A percentile compares a stretch with the other conserved stretches of the same genome.
phyloP scores from a whole-genome alignment of 108 stramenopile genomes.

The Stephanodiscus minutulus region DNA sequence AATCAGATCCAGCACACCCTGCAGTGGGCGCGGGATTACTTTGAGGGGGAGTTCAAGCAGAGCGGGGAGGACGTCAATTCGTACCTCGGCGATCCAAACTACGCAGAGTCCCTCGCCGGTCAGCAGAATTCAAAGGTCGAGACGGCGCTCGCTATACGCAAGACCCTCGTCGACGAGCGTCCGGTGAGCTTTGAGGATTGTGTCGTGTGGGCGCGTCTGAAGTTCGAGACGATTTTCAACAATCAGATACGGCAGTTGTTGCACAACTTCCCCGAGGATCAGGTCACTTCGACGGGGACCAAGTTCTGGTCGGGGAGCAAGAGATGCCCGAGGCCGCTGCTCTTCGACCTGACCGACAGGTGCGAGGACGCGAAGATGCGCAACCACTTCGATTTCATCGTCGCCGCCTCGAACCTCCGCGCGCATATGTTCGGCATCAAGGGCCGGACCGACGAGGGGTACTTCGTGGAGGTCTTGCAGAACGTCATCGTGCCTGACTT shows the following conservation, averaged over 20 bases:
- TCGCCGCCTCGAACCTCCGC: constrained; percentile 93
- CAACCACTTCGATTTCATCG: constrained; percentile 93
- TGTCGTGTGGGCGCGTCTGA: constrained; percentile 91
- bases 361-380: constrained; percentile 90
- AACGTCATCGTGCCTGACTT: constrained; percentile 96
- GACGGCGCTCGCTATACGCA: constrained; percentile 77
- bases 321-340: constrained; percentile 90
- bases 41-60: constrained; percentile 98
- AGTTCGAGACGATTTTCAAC: constrained; percentile 94
- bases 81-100: constrained; percentile 83
- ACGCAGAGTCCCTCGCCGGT: constrained; percentile 70
- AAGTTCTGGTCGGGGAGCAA: constrained; percentile 97
- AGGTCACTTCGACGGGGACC: constrained; percentile 87
- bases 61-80: constrained; percentile 93
- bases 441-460: constrained; percentile 82
- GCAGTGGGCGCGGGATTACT: constrained; percentile 99
- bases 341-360: constrained; percentile 79
- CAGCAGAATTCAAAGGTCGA: constrained; percentile 94
- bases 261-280: constrained; percentile 95
- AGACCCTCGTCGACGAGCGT: constrained; percentile 85
- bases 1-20: constrained; percentile 98
- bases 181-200: constrained; percentile 94
- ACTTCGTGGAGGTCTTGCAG: constrained; percentile 69
- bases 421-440: constrained; percentile 92
- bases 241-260: constrained; percentile 95